Evolutionary conservation across 2,329 filamentous ascomycete genomes (phyloP).

Genomic region (Neonectria hederae): DNA sequence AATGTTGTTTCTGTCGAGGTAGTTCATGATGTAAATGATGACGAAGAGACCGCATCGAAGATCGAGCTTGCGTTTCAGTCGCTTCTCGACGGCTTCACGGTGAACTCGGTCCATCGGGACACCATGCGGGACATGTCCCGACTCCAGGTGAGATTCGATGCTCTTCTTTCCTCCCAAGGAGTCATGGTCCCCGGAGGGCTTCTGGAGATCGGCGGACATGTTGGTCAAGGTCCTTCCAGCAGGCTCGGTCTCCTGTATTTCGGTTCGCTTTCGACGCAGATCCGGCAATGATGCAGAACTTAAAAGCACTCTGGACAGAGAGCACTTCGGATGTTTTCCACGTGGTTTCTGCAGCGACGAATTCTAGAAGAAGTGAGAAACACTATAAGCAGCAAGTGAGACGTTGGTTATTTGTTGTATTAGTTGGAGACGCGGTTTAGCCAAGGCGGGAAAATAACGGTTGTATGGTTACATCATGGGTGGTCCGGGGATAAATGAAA

Average conservation of each 20-base stretch:
- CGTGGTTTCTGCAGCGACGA: not conserved
- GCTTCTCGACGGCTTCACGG: slow-evolving; percentile 67
- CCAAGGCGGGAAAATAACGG: not conserved
- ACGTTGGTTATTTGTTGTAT: not conserved
- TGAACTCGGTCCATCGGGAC: slow-evolving; percentile 55
- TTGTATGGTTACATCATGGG: not conserved
- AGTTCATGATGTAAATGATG: slow-evolving; percentile 80
- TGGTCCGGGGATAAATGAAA: not conserved
- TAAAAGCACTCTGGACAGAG: too few species aligned
- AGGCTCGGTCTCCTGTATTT: not conserved
- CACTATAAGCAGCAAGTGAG: not conserved
- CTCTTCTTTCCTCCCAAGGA: slow-evolving; percentile 6
- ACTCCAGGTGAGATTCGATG: slow-evolving; percentile 4
- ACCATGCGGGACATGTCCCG: not conserved
- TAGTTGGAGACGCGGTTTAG: not conserved
- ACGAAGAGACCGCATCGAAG: slow-evolving; percentile 73
- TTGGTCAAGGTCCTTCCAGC: not conserved
- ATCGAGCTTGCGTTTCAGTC: slow-evolving; percentile 76
- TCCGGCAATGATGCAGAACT: not conserved
- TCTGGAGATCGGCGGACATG: slow-evolving; percentile 11
- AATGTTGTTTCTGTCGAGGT: slow-evolving; percentile 75
- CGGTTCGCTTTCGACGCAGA: not conserved
- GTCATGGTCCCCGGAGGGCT: not conserved
- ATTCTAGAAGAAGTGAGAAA: not conserved
- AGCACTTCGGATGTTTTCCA: too few species aligned